Evolutionary conservation across 495 filamentous ascomycete genomes (phyloP).

Genomic region (Lentithecium fluviatile): DNA sequence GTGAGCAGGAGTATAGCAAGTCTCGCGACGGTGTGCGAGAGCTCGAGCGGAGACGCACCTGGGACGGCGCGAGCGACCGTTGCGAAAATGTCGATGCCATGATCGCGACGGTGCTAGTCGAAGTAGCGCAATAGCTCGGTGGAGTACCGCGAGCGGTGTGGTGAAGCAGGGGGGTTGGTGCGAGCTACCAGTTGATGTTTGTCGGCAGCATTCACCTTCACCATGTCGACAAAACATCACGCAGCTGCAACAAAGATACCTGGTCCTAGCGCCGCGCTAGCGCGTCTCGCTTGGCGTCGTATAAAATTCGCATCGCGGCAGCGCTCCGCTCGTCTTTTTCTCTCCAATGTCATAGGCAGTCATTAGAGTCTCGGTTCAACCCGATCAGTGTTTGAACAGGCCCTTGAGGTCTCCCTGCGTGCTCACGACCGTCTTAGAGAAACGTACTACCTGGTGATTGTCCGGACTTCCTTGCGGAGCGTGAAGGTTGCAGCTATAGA

Average conservation of each 20-base stretch:
- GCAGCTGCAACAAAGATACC: neutral
- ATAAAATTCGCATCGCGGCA: conserved; percentile 48
- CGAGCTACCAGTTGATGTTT: too few relatives aligned
- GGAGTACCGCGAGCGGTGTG: too few relatives aligned
- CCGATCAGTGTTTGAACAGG: conserved; percentile 91
- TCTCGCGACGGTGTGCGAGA: neutral
- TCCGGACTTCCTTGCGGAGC: conserved; percentile 54
- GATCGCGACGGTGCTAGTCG: too few relatives aligned
- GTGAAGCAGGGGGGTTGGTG: too few relatives aligned
- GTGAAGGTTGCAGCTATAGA: conserved; percentile 52
- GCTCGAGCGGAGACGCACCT: neutral
- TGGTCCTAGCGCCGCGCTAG: conserved; percentile 21
- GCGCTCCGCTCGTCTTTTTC: conserved; percentile 38
- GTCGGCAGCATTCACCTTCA: too few relatives aligned
- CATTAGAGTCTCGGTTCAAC: conserved; percentile 99
- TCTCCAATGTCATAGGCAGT: conserved; percentile 86
- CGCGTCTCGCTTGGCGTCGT: conserved; percentile 53
- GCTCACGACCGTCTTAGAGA: conserved; percentile 98
- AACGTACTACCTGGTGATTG: conserved; percentile 65
- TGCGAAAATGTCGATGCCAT: too few relatives aligned
- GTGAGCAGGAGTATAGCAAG: neutral
- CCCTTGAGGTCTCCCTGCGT: conserved; percentile 81
- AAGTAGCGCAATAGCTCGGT: too few relatives aligned
- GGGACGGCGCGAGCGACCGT: neutral
- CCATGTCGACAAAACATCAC: conserved; percentile 11